Percentiles rank a stretch among this genome's conserved stretches.
These are phyloP conservation scores for Citrullus amarus DNA, from an alignment of 306 rosid genomes.

Conservation along the genomic window DNA sequence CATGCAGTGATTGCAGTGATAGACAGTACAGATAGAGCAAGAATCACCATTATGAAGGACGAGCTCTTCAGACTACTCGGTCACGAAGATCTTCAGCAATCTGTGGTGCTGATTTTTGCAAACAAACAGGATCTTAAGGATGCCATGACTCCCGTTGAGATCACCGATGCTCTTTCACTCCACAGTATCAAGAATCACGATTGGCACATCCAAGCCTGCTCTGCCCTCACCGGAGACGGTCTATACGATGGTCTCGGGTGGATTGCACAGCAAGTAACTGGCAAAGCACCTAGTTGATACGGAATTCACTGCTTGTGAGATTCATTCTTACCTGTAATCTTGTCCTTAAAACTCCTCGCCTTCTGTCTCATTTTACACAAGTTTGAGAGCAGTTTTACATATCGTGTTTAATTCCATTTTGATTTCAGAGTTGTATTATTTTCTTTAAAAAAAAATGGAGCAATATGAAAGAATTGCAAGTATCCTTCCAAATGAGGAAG, in stretches of 20 bases:
- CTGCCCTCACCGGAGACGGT: constrained; percentile 93
- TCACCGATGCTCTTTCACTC: constrained; percentile 81
- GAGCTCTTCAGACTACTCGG: constrained; percentile 91
- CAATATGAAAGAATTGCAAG: background rate
- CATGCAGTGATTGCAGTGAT: constrained; percentile 82
- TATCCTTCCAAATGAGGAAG: background rate
- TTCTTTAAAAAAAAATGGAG: background rate
- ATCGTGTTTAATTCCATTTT: background rate
- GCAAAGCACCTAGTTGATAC: constrained; percentile 53
- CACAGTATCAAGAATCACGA: constrained; percentile 99
- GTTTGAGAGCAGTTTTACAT: background rate
- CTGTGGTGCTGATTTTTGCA: constrained; percentile 75
- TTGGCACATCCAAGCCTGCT: constrained; percentile 99
- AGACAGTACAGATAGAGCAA: constrained; percentile 90
- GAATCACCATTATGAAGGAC: constrained; percentile 85
- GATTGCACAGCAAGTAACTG: constrained; percentile 74
- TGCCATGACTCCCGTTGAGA: constrained; percentile 98
- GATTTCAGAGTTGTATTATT: constrained; percentile 1
- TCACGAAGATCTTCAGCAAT: constrained; percentile 78
- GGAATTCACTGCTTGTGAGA: background rate
- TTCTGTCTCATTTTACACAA: background rate
- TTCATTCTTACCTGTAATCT: constrained; percentile 18
- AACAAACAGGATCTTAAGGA: constrained; percentile 97
- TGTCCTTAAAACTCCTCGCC: constrained; percentile 22
- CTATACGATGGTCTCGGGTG: constrained; percentile 90